These are phyloP conservation scores for Globisporangium cederbergense DNA, from an alignment of 352 stramenopile genomes.

Conservation along the genomic window DNA sequence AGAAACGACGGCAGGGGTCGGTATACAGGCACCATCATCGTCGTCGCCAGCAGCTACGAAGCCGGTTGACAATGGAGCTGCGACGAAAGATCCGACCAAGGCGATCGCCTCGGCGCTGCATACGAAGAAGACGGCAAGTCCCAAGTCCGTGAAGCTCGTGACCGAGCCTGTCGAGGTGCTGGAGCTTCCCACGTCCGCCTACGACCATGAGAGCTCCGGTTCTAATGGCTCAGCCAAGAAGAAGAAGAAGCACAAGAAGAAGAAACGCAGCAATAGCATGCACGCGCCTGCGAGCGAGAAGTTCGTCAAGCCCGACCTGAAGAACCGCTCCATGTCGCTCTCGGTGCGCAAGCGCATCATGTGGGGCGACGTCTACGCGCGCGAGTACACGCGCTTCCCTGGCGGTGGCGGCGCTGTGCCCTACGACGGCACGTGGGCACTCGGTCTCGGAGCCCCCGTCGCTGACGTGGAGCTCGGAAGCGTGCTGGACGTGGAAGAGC, in stretches of 20 bases:
- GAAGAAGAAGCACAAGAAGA: slow-evolving; percentile 72
- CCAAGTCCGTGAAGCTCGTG: slow-evolving; percentile 43
- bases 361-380: slow-evolving; percentile 64
- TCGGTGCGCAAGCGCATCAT: slow-evolving; percentile 66
- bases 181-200: slow-evolving; percentile 23
- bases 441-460: slow-evolving; percentile 62
- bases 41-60: slow-evolving; percentile 7
- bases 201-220: slow-evolving; percentile 2
- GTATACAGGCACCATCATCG: neutral
- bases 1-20: neutral
- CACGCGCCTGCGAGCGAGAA: slow-evolving; percentile 35
- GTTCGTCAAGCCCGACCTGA: slow-evolving; percentile 23
- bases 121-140: slow-evolving; percentile 11
- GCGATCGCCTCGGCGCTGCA: slow-evolving; percentile 4
- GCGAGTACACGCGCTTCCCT: slow-evolving; percentile 79
- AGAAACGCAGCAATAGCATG: slow-evolving; percentile 68
- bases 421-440: slow-evolving; percentile 79
- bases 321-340: slow-evolving; percentile 65
- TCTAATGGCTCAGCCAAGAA: slow-evolving; percentile 42
- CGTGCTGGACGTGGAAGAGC: slow-evolving; percentile 65
- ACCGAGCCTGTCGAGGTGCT: slow-evolving; percentile 43
- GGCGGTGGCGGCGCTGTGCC: slow-evolving; percentile 71
- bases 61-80: neutral
- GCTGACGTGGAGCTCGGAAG: slow-evolving; percentile 66
- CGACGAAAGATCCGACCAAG: neutral